A percentile compares a stretch with the other conserved stretches of the same genome.
phyloP scores from a whole-genome alignment of 352 stramenopile species.

The Hyaloperonospora arabidopsidis region DNA sequence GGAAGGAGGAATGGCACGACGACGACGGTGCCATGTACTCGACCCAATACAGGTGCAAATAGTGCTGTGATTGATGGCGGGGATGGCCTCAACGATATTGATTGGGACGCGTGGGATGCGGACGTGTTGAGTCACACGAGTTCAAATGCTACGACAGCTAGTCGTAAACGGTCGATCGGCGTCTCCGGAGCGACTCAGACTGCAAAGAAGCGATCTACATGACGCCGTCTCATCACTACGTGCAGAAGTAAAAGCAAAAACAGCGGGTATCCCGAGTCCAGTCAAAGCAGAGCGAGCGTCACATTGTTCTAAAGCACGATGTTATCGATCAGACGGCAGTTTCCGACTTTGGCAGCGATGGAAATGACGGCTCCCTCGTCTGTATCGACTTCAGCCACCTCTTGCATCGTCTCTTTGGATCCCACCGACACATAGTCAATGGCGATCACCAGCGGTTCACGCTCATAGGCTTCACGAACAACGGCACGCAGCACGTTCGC shows the following conservation, averaged over 20 bases:
- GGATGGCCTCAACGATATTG: slow-evolving; percentile 52
- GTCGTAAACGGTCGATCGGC: slow-evolving; percentile 23
- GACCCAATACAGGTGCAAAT: slow-evolving; percentile 2
- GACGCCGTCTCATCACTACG: slow-evolving; percentile 2
- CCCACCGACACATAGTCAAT: slow-evolving; percentile 96
- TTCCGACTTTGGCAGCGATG: slow-evolving; percentile 91
- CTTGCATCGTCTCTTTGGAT: slow-evolving; percentile 91
- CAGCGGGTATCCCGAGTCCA: slow-evolving; percentile 1
- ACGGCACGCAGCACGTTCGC: slow-evolving; percentile 30
- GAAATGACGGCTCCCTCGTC: slow-evolving; percentile 87
- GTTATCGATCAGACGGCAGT: slow-evolving; percentile 97
- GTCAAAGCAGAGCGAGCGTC: not conserved
- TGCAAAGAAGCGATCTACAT: slow-evolving; percentile 23
- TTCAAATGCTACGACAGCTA: slow-evolving; percentile 16
- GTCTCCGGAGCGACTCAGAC: slow-evolving; percentile 2
- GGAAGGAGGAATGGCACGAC: slow-evolving; percentile 20
- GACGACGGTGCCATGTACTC: slow-evolving; percentile 8
- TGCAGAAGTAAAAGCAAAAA: not conserved
- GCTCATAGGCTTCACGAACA: slow-evolving; percentile 49
- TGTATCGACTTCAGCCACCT: slow-evolving; percentile 70
- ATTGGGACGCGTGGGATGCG: slow-evolving; percentile 53
- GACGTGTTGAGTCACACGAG: slow-evolving; percentile 35
- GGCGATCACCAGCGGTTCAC: slow-evolving; percentile 87
- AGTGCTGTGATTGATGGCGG: slow-evolving; percentile 26
- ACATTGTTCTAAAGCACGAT: slow-evolving; percentile 61